phyloP scores from a whole-genome alignment of 225 moss, liverwort and hornwort genomes.

The Polytrichum commune region DNA sequence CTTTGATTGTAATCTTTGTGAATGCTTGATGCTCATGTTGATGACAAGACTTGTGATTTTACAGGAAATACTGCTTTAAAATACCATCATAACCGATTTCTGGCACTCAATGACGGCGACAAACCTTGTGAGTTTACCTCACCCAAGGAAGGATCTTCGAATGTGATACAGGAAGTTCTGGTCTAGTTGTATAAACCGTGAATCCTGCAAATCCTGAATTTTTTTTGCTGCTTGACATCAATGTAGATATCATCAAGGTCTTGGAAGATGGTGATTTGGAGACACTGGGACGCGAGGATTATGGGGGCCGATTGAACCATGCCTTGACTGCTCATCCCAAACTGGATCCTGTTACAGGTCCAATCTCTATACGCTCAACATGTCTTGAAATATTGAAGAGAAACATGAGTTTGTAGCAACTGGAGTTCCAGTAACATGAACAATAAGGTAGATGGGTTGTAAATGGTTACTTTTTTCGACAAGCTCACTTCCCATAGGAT shows the following conservation, averaged over 20 bases:
- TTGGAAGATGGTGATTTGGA: slow-evolving; percentile 69
- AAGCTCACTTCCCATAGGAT: too few relatives aligned
- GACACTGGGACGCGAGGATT: slow-evolving; percentile 52
- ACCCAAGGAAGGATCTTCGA: too few relatives aligned
- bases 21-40: not conserved
- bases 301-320: slow-evolving; percentile 31
- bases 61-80: slow-evolving; percentile 18
- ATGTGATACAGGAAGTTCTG: not conserved
- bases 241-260: slow-evolving; percentile 43
- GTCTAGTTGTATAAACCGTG: not conserved
- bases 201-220: not conserved
- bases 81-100: slow-evolving; percentile 17
- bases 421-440: too few relatives aligned
- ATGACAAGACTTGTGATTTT: not conserved
- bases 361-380: not conserved
- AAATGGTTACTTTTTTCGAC: too few relatives aligned
- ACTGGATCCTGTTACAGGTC: slow-evolving; percentile 36
- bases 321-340: slow-evolving; percentile 58
- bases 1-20: not conserved
- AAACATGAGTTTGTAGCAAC: too few relatives aligned
- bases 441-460: too few relatives aligned
- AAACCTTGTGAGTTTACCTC: slow-evolving; percentile 23
- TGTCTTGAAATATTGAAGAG: slow-evolving; percentile 1
- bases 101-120: slow-evolving; percentile 22
- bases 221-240: not conserved